Evolutionary conservation across 805 yeast genomes (phyloP), one percentile per base, ranked within the genome.

Genomic region (Zygosaccharomyces gambellarensis): DNA sequence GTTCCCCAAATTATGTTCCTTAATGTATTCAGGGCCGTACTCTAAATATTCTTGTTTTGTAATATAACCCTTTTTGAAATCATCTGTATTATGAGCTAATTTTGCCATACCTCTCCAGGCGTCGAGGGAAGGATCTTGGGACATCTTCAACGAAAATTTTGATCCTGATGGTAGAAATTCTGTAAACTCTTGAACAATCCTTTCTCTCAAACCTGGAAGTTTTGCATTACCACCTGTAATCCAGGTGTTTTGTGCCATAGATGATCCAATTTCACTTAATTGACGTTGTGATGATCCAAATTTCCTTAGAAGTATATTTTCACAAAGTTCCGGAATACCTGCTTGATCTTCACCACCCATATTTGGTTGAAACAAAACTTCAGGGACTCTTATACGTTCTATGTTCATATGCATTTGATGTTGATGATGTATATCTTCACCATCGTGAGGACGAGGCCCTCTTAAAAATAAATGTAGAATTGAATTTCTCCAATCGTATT

Each of bases 331-430:
- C 22, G 79, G 64, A n/a, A 94, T 75, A 25, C 98, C 98, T 0
- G 97, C 96, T 69, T 90, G 98, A 67, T 94, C 99, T 21, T 90
- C 73, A 21, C 99, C 99, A 0, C 95, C 96, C 53, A 94, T 89
- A 7, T 84, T 78, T 5, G 99, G 99, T 65, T 92, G 94, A 68
- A 94, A 90, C 43, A 90, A 63, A 2, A 90, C 83, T 68, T 94
- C 99, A 0, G 98, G 97, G 2, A 92, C 87, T 49, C 95, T 78
- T 27, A 92, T 85, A 51, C 99, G 77, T 69, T 94, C 99, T 38
- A 92, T 76, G 65, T 92, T 95, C 40, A 94, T 59, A 71, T 90
- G 96, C 48, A 95, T 74, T 70, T 94, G 98, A 68, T 90, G 95
- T 53, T 83, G 85, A 58, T 90, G 89, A 56, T 84, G 89, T n/a